These are phyloP conservation scores for Pistacia integerrima DNA, from an alignment of 345 rosid species.

Conservation along the genomic window DNA sequence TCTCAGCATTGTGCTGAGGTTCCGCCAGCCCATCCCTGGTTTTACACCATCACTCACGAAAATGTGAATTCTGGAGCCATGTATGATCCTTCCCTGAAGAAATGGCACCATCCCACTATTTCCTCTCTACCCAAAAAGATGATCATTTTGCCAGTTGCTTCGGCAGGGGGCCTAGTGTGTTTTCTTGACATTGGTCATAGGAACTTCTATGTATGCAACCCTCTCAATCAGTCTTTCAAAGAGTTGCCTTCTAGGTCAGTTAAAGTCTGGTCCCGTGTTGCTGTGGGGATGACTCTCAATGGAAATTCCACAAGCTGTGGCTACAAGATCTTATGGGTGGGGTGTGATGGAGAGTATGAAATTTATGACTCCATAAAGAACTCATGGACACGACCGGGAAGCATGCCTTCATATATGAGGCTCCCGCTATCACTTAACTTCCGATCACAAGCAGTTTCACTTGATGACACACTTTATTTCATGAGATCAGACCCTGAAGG, in stretches of 20 bases:
- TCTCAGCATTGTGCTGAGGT: slow-evolving; percentile 64
- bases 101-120: slow-evolving; percentile 85
- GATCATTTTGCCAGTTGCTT: slow-evolving; percentile 83
- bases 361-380: slow-evolving; percentile 75
- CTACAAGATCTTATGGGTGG: slow-evolving; percentile 88
- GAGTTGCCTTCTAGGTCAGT: slow-evolving; percentile 91
- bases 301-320: slow-evolving; percentile 55
- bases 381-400: slow-evolving; percentile 79
- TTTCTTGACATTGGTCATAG: slow-evolving; percentile 90
- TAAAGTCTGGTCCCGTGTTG: slow-evolving; percentile 87
- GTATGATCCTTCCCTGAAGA: slow-evolving; percentile 76
- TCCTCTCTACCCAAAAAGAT: slow-evolving; percentile 69
- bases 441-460: slow-evolving; percentile 84
- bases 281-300: slow-evolving; percentile 87
- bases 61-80: slow-evolving; percentile 86
- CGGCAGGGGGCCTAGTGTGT: slow-evolving; percentile 96
- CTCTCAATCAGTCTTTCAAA: slow-evolving; percentile 74
- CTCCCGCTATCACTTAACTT: slow-evolving; percentile 84
- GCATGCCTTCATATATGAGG: slow-evolving; percentile 68
- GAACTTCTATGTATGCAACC: slow-evolving; percentile 90
- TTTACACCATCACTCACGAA: slow-evolving; percentile 86
- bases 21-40: slow-evolving; percentile 75
- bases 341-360: slow-evolving; percentile 93
- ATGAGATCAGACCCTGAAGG: slow-evolving; percentile 95
- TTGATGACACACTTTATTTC: slow-evolving; percentile 66